Conservation (phyloP, 768 basidiomycete genomes). For the Myochromella boudieri region DNA sequence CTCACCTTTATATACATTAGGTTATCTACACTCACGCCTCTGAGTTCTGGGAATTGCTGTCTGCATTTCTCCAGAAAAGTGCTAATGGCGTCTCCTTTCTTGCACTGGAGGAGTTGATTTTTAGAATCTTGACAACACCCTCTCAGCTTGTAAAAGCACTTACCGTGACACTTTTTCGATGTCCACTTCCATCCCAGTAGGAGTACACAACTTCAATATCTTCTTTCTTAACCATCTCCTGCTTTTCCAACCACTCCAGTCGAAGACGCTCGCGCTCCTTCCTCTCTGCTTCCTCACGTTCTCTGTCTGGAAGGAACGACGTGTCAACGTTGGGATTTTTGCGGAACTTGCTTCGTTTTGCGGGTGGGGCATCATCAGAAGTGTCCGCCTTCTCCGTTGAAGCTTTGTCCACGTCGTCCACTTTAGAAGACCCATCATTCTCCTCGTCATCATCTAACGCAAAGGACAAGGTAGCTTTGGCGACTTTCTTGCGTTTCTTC, state of each 20-base stretch:
- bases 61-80: constrained; percentile 91
- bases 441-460: constrained; percentile 82
- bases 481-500: constrained; percentile 92
- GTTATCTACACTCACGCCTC: constrained; percentile 91
- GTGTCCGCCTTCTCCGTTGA: constrained; percentile 39
- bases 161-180: constrained; percentile 88
- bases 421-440: constrained; percentile 34
- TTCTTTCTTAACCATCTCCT: constrained; percentile 59
- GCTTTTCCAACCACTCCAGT: constrained; percentile 83
- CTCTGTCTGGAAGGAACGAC: constrained; percentile 97
- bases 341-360: constrained; percentile 77
- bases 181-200: constrained; percentile 98
- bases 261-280: constrained; percentile 85
- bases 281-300: constrained; percentile 91
- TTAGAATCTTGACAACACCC: neutral
- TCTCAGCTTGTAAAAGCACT: constrained; percentile 26
- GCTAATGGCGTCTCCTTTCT: constrained; percentile 91
- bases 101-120: constrained; percentile 60
- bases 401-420: constrained; percentile 27
- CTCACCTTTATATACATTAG: constrained; percentile 96
- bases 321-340: constrained; percentile 98
- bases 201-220: constrained; percentile 94
- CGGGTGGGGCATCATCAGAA: constrained; percentile 43
- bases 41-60: constrained; percentile 88
- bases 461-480: constrained; percentile 89